Evolutionary conservation across 352 stramenopile species (phyloP).

Genomic region (Phytophthora boehmeriae): DNA sequence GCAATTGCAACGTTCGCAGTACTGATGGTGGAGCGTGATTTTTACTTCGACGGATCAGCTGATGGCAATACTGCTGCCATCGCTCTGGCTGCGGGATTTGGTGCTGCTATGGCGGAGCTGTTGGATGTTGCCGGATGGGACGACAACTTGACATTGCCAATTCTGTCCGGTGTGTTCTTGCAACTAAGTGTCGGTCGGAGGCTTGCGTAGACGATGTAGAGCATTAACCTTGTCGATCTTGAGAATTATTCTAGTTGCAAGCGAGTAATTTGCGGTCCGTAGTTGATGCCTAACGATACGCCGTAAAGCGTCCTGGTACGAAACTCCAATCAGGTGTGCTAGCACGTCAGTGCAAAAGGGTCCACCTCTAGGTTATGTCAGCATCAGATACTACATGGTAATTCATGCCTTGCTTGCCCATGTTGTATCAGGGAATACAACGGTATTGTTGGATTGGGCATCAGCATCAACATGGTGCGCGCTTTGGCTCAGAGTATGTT

Average conservation of each 20-base stretch:
- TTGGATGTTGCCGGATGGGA: slow-evolving; percentile 55
- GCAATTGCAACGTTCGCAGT: slow-evolving; percentile 23
- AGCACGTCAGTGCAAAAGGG: too few relatives aligned
- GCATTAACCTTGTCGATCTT: background rate
- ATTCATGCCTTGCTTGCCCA: too few relatives aligned
- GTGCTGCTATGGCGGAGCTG: slow-evolving; percentile 45
- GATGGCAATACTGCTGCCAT: slow-evolving; percentile 14
- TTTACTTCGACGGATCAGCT: slow-evolving; percentile 27
- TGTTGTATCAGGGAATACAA: too few relatives aligned
- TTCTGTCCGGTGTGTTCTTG: slow-evolving; percentile 49
- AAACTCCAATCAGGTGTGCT: too few relatives aligned
- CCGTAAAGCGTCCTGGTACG: too few relatives aligned
- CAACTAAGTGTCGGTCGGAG: slow-evolving; percentile 29
- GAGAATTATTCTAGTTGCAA: slow-evolving; percentile 34
- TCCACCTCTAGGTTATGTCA: too few relatives aligned
- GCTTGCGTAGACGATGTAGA: slow-evolving; percentile 1
- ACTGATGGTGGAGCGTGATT: slow-evolving; percentile 30
- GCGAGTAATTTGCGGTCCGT: too few relatives aligned
- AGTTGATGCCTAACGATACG: slow-evolving; percentile 48
- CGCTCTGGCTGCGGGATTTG: slow-evolving; percentile 35
- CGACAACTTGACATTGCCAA: slow-evolving; percentile 63
- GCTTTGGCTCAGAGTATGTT: too few relatives aligned
- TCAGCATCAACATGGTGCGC: too few relatives aligned
- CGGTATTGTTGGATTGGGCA: too few relatives aligned
- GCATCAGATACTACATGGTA: too few relatives aligned